Evolutionary conservation across 176 grass and related monocot genomes (phyloP).

Genomic region (Eleusine indica): DNA sequence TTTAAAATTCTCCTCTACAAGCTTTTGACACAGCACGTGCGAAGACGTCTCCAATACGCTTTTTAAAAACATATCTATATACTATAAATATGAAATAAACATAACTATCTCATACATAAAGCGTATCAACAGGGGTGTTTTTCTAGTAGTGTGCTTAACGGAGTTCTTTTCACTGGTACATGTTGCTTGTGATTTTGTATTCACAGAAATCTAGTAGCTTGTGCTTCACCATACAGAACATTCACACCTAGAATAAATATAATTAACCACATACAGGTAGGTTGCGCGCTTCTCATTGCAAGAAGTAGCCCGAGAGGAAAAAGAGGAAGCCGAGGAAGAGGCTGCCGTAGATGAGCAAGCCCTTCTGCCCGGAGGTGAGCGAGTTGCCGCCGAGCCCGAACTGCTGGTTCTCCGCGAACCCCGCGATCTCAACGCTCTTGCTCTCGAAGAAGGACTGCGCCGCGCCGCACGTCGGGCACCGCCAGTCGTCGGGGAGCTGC

Average conservation of each 20-base stretch:
- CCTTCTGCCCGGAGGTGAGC: conserved; percentile 76
- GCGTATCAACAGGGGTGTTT: too few relatives aligned
- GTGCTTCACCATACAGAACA: background rate
- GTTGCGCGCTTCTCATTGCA: conserved; percentile 52
- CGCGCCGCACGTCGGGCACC: conserved; percentile 82
- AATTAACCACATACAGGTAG: background rate
- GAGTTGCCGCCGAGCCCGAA: conserved; percentile 87
- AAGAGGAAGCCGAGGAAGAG: conserved; percentile 69
- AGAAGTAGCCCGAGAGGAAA: conserved; percentile 88
- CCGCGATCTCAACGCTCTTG: conserved; percentile 93
- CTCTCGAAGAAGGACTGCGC: conserved; percentile 86
- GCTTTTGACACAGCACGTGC: too few relatives aligned
- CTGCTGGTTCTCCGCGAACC: conserved; percentile 95
- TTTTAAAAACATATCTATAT: too few relatives aligned
- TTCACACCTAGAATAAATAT: background rate
- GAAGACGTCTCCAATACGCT: too few relatives aligned
- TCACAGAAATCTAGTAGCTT: background rate
- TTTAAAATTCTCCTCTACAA: too few relatives aligned
- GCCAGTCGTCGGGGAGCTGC: conserved; percentile 85
- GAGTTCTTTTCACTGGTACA: background rate
- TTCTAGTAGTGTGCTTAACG: background rate
- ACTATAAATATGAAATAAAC: too few relatives aligned
- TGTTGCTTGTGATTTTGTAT: background rate
- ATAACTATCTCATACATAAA: too few relatives aligned
- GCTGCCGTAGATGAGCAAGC: conserved; percentile 76